Conservation (phyloP, 2,329 filamentous ascomycete genomes). For the Fusarium sp. region DNA sequence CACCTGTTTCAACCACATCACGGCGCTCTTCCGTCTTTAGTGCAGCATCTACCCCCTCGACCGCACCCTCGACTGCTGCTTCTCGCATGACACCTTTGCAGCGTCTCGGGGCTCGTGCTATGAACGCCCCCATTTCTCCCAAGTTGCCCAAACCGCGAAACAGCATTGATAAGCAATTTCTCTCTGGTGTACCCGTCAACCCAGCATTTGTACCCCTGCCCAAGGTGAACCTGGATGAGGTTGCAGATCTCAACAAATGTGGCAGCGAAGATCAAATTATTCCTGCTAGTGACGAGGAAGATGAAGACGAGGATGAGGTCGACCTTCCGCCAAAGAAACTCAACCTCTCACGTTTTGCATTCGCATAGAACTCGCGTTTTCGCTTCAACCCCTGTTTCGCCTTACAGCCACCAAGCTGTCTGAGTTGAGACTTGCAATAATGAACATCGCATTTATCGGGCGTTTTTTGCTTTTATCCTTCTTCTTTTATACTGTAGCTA, state of each 20-base stretch:
- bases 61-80: conserved; percentile 56
- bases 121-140: conserved; percentile 44
- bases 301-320: conserved; percentile 51
- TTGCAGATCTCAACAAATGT: conserved; percentile 61
- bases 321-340: conserved; percentile 50
- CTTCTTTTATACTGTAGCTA: conserved; percentile 7
- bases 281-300: conserved; percentile 63
- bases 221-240: conserved; percentile 63
- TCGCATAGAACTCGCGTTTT: conserved; percentile 34
- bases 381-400: not conserved
- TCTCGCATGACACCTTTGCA: conserved; percentile 64
- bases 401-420: not conserved
- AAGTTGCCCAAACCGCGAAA: conserved; percentile 45
- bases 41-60: conserved; percentile 52
- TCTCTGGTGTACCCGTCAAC: conserved; percentile 58
- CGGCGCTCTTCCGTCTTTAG: conserved; percentile 52
- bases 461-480: conserved; percentile 13
- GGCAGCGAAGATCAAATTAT: conserved; percentile 70
- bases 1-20: conserved; percentile 51
- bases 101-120: conserved; percentile 61
- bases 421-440: conserved; percentile 1
- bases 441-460: conserved; percentile 27
- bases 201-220: conserved; percentile 67
- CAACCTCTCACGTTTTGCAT: conserved; percentile 63
- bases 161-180: conserved; percentile 40